Evolutionary conservation across 352 stramenopile species (phyloP), one percentile per base, ranked within the genome.

Genomic region (Globisporangium perplexum): DNA sequence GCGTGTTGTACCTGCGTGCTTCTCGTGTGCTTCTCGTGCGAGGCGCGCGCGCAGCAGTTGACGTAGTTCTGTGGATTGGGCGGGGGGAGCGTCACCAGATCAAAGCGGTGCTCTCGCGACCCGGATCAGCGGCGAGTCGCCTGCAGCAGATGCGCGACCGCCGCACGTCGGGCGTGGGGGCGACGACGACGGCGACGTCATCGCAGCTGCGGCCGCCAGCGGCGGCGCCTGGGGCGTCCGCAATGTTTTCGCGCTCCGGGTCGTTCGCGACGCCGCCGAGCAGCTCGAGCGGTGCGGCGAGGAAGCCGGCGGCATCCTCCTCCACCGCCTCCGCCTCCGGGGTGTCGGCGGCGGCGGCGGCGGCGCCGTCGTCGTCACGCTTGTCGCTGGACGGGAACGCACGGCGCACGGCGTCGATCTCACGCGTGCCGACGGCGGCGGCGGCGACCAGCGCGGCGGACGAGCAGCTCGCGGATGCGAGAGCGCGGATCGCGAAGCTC

Each of bases 391-490:
- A 78, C 24, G 30, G 50, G 24, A 20, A 22, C 52, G 12, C 51
- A 50, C 15, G 45, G 36, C 6, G 11, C 15, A 4, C 18, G 38
- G 6, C 49, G 3, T 64, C 63, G 18, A 47, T 59, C 22, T 64
- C 35, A 53, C 51, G 60, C 12, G 43, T 60, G 12, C 49, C n/a
- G n/a, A n/a, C 61, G 23, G 55, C 53, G 2, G 12, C 28, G 23
- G 49, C 60, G 36, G 8, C 50, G n/a, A 44, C 55, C 18, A 57
- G 28, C 3, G 50, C 53, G 3, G 42, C 58, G 7, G 71, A 83
- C 20, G 73, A 88, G 12, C 66, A 86, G 41, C 61, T 88, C 23
- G 55, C 65, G 1, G 71, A 88, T 26, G 75, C 77, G 1, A 70
- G 69, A 49, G 59, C 69, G 5, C 65, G 53, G 24, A 85, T 88